These are phyloP conservation scores for Sporothrix dimorphospora DNA, from an alignment of 2,329 filamentous ascomycete species.

Conservation along the genomic window DNA sequence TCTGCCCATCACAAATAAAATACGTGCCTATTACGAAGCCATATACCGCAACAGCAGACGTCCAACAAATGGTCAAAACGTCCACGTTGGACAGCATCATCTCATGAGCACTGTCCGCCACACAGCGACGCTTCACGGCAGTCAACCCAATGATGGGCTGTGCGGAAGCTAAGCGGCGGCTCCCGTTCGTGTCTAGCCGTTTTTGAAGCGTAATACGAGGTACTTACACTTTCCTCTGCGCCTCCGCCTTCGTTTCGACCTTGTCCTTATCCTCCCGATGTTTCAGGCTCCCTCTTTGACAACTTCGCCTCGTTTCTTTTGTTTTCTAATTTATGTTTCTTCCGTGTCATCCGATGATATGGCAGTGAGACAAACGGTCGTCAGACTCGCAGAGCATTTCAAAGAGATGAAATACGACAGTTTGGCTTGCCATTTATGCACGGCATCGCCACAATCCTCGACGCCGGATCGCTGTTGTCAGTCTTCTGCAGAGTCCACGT, in stretches of 20 bases:
- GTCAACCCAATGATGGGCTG: not conserved
- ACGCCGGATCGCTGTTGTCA: not conserved
- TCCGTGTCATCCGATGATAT: slow-evolving; percentile 13
- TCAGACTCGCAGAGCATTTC: not conserved
- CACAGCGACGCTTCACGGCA: not conserved
- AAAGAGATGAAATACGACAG: not conserved
- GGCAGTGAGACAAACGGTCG: not conserved
- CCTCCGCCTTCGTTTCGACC: not conserved
- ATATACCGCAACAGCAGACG: not conserved
- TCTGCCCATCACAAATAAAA: not conserved
- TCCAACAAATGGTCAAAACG: not conserved
- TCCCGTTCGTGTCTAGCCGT: slow-evolving; percentile 9
- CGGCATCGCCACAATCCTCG: slow-evolving; percentile 9
- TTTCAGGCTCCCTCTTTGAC: not conserved
- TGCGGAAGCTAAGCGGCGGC: not conserved
- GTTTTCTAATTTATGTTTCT: not conserved
- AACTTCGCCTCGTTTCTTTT: not conserved
- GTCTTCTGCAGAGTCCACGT: slow-evolving; percentile 18
- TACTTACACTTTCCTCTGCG: not conserved
- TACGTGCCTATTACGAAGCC: not conserved
- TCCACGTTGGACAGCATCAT: not conserved
- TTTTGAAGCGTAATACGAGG: not conserved
- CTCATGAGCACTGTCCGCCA: not conserved
- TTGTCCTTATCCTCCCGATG: not conserved
- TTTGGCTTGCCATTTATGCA: slow-evolving; percentile 6